Evolutionary conservation across 2,329 filamentous ascomycete species (phyloP), one percentile per base, ranked within the genome.

Genomic region (Colletotrichum camelliae): DNA sequence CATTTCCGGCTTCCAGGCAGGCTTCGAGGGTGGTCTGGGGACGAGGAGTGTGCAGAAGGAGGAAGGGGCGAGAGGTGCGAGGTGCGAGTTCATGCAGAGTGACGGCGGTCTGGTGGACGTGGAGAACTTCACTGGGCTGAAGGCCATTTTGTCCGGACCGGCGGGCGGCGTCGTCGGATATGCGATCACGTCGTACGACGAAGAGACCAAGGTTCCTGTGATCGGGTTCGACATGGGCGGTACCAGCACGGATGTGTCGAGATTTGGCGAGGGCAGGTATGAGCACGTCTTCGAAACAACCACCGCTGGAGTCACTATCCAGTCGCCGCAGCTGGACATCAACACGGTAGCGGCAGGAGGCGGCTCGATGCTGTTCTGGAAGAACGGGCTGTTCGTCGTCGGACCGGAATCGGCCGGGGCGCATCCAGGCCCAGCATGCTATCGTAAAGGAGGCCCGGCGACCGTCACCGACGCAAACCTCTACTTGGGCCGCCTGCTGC

Each of bases 171-270:
- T 98, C 0, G 96, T 98, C 1, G 96, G 96, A 5, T 98, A 98
- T 83, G 96, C 96, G 21, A 92, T 96, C 24, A 98, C 96, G 0
- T 97, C 94, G 1, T 98, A 97, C 82, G 96, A 98, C 78, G 90
- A 93, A 0, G 88, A 94, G 67, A 97, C 95, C 5, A 94, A 93
- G 81, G 95, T 91, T 1, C 95, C 96, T 0, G 94, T 98, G 5
- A 98, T 98, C 80, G 96, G 96, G 0, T 98, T 98, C 81, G 96
- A 98, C 79, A 98, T 98, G 96, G 95, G 95, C 48, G 96, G 96
- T 13, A 98, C 96, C 1, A 96, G 93, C 73, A 98, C 96, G 1
- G 96, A 98, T 83, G 95, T 98, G 12, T 97, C 95, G 39, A 89
- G 96, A 65, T 98, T 96, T 80, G 95, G 94, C 7, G 92, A 94